Base-by-base conservation (phyloP, 352 stramenopile species). In the Blastocystis hominis region DNA sequence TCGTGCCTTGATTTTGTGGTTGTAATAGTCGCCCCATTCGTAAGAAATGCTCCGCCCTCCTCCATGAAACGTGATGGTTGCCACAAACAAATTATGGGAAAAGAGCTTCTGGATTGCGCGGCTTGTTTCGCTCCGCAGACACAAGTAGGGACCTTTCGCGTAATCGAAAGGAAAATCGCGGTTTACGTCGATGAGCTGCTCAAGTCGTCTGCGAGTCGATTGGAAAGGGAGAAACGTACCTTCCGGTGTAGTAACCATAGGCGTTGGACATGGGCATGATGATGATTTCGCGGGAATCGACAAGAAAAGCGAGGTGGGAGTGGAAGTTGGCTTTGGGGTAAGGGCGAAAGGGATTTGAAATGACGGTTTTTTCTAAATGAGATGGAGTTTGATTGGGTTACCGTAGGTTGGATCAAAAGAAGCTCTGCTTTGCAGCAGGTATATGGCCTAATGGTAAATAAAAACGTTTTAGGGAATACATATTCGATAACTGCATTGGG, bases 151-250 rank as follows among this genome's bases (percentile, higher is more conserved):
- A 0, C 9, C 20, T 17, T 34, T 30, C 7, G 44, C 17, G 30
- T 63, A 64, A 56, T 87, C 77, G 56, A 87, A 87, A n/a, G 77
- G 77, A 64, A 87, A 87, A 34, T 87, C 77, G 3, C 77, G 77
- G 53, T 87, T 87, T 15, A 87, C 77, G 40, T 87, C 77, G 20
- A 87, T 64, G 7, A 40, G 46, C 15, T 63, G 30, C 47, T 87
- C 77, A 6, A 20, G 42, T 7, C 77, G 77, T 77, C 77, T 87
- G 46, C 10, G 1, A 17, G 34, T 3, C 6, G 4, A 36, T 24
- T 3, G 44, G 7, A 42, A 44, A 1, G n/a, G 50, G n/a, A 44
- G 20, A n/a, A 20, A 38, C 15, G 13, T 77, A 87, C 77, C 55
- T 24, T 7, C 9, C 30, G 9, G 17, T 42, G 44, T 68, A 87